phyloP scores from a whole-genome alignment of 2,329 filamentous ascomycete species.

The Botrytis byssoidea region DNA sequence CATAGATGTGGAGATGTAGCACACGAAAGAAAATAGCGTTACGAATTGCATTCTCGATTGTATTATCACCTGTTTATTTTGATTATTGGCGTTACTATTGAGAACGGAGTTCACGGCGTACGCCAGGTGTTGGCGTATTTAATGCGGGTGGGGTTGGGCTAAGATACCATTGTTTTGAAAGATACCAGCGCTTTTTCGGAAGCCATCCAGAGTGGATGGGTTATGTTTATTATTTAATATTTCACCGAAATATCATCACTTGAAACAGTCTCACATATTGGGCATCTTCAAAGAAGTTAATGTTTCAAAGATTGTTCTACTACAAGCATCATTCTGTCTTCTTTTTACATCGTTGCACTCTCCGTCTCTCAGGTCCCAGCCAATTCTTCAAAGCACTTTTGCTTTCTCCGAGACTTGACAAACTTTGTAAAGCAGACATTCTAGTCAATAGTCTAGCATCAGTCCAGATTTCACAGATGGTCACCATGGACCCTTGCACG shows the following conservation, averaged over 20 bases:
- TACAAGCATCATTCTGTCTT: neutral
- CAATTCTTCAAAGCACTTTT: neutral
- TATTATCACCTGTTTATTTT: neutral
- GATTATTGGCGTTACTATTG: neutral
- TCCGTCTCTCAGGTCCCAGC: neutral
- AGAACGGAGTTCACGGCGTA: neutral
- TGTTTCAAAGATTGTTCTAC: neutral
- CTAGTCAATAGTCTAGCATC: neutral
- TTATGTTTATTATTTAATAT: neutral
- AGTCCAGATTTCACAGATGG: neutral
- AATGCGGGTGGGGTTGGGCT: neutral
- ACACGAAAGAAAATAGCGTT: neutral
- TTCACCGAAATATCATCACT: neutral
- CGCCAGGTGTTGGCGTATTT: neutral
- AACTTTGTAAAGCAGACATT: neutral
- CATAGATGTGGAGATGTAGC: neutral
- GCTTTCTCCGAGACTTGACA: neutral
- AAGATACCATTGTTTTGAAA: neutral
- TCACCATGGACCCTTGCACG: neutral
- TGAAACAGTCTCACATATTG: neutral
- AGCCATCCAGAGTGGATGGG: neutral
- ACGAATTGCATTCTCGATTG: neutral
- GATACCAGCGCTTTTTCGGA: neutral
- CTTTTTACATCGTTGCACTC: neutral
- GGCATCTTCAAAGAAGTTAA: neutral